Base-by-base conservation (phyloP, 352 stramenopile species). In the Blastocystis sp. region DNA sequence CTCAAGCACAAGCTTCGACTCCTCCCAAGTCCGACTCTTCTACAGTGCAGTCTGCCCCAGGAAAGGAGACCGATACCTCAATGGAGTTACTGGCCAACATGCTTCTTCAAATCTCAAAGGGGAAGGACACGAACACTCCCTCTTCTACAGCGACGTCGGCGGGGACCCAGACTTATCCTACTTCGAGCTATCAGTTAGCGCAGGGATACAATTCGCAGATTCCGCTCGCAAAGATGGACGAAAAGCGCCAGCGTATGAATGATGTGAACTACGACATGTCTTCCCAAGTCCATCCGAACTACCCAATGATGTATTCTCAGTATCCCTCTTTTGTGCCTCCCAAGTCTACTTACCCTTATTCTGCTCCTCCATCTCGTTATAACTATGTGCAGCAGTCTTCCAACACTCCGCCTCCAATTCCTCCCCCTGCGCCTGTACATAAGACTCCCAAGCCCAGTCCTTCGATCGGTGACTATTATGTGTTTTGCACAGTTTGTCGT, bases 41-140 rank as follows among this genome's bases (percentile, higher is more conserved):
- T 34, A 34, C 30, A 34, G 30, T 34, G 30, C 30, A 34, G 30
- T 34, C 30, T 34, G 30, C 0, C 30, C 30, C 30, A 34, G 30
- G 30, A 13, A n/a, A 59, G 50, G 13, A 59, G 11, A 54, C 9
- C 2, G 66, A 78, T 55, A n/a, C 18, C 7, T 78, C 66, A 5
- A 65, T 65, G 3, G 73, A 85, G 24, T 55, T 69, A n/a, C 11
- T 85, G 20, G 73, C 73, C 0, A 68, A 37, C 47, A 85, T 85
- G 47, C 73, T 85, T 64, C 73, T 85, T 8, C 73, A 85, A 43
- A 85, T 85, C 50, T 13, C 47, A 66, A 85, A 45, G 73, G 50
- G 26, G 53, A 85, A 65, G 20, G 73, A 85, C 7, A 13, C 47
- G 0, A 37, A 37, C 50, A 26, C 30, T 24, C 26, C 64, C 16